Percentiles rank a stretch among this genome's conserved stretches.
Conservation (phyloP, 2,329 filamentous ascomycete species). For the Diaporthe vaccinii region DNA sequence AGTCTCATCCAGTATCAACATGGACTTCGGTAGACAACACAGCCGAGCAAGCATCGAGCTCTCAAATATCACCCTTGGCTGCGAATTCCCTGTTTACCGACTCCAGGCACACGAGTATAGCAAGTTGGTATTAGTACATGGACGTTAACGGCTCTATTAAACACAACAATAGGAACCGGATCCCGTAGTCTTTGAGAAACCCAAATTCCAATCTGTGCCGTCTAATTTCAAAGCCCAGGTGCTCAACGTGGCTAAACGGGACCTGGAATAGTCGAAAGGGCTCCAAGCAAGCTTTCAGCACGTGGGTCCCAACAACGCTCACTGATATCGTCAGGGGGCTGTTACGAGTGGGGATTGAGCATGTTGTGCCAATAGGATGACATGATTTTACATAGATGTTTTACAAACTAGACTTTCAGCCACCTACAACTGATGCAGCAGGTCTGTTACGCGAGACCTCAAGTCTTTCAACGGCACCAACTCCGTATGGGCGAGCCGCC, state of each 20-base stretch:
- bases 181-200: background rate
- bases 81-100: too few relatives aligned
- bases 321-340: background rate
- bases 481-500: slow-evolving; percentile 73
- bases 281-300: background rate
- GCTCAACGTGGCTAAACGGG: background rate
- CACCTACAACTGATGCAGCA: slow-evolving; percentile 65
- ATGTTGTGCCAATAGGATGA: background rate
- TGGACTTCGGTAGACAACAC: background rate
- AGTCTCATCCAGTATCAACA: background rate
- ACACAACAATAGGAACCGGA: background rate
- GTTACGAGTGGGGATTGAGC: background rate
- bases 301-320: background rate
- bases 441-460: slow-evolving; percentile 57
- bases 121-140: background rate
- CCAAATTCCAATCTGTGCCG: background rate
- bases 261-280: too few relatives aligned
- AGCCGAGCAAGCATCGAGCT: background rate
- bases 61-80: background rate
- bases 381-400: background rate
- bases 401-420: background rate
- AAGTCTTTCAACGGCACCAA: slow-evolving; percentile 67
- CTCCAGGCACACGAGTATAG: background rate
- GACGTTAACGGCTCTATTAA: background rate
- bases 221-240: background rate